A percentile compares a stretch with the other conserved stretches of the same genome.
These are phyloP conservation scores for Apiotrichum brassicae DNA, from an alignment of 1,284 basidiomycete species.

Conservation along the genomic window DNA sequence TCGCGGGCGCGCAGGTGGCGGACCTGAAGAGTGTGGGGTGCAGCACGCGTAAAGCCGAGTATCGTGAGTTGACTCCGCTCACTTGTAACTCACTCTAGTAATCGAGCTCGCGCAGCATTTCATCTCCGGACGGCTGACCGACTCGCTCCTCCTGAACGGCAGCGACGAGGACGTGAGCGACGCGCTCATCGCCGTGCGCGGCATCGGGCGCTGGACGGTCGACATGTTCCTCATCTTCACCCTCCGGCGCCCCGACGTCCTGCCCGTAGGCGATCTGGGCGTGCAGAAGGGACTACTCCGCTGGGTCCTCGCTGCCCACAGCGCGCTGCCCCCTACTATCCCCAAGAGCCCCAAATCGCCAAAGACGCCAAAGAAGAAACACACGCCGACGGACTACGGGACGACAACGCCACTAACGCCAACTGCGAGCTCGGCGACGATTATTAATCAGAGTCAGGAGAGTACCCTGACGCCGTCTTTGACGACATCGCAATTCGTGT, in stretches of 20 bases:
- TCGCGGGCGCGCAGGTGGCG: slow-evolving; percentile 56
- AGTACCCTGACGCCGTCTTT: background rate
- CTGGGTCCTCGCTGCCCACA: slow-evolving; percentile 66
- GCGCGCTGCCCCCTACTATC: slow-evolving; percentile 13
- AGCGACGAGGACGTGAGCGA: slow-evolving; percentile 67
- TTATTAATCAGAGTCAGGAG: too few relatives aligned
- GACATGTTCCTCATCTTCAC: slow-evolving; percentile 90
- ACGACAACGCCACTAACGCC: background rate
- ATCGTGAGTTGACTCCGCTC: slow-evolving; percentile 52
- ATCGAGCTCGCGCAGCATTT: slow-evolving; percentile 70
- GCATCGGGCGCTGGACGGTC: slow-evolving; percentile 64
- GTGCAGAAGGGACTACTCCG: slow-evolving; percentile 69
- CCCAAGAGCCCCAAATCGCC: slow-evolving; percentile 39
- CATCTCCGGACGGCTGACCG: slow-evolving; percentile 66
- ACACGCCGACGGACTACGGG: slow-evolving; percentile 2
- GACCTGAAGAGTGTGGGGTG: slow-evolving; percentile 65
- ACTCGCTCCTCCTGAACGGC: slow-evolving; percentile 61
- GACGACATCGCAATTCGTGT: background rate
- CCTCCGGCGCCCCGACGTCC: slow-evolving; percentile 69
- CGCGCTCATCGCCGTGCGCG: slow-evolving; percentile 69
- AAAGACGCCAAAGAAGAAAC: slow-evolving; percentile 45
- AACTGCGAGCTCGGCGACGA: slow-evolving; percentile 7
- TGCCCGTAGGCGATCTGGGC: slow-evolving; percentile 75
- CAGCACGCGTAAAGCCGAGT: slow-evolving; percentile 75
- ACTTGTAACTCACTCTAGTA: slow-evolving; percentile 51